These are phyloP conservation scores for Serpula lacrymans DNA, from an alignment of 768 basidiomycete species.

Conservation along the genomic window DNA sequence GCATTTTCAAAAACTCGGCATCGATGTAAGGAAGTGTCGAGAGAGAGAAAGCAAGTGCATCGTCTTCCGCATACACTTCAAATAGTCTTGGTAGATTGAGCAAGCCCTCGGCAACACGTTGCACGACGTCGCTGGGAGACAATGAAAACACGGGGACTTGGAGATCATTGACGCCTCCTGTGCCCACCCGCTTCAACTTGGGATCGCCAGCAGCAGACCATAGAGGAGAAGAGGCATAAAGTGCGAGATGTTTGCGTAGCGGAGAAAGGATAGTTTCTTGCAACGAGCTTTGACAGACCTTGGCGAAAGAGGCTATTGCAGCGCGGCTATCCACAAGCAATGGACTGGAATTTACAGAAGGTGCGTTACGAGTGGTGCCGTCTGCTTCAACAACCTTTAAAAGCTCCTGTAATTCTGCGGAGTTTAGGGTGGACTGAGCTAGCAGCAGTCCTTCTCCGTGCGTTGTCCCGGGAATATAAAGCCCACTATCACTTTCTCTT, in stretches of 20 bases:
- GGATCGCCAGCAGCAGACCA: conserved; percentile 61
- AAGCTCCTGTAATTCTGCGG: conserved; percentile 65
- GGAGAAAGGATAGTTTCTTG: conserved; percentile 86
- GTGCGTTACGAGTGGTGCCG: conserved; percentile 28
- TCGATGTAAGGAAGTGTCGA: conserved; percentile 76
- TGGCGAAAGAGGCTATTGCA: conserved; percentile 62
- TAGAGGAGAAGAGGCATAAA: conserved; percentile 63
- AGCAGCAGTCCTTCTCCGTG: conserved; percentile 73
- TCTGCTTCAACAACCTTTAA: conserved; percentile 47
- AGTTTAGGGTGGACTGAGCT: conserved; percentile 82
- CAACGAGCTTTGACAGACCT: conserved; percentile 70
- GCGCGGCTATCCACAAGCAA: conserved; percentile 54
- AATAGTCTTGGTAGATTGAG: conserved; percentile 91
- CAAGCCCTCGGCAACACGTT: conserved; percentile 89
- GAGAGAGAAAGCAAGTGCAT: conserved; percentile 84
- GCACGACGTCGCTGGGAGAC: conserved; percentile 84
- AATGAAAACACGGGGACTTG: conserved; percentile 90
- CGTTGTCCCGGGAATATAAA: conserved; percentile 54
- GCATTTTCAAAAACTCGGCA: conserved; percentile 45
- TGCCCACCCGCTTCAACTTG: conserved; percentile 35
- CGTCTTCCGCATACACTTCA: conserved; percentile 92
- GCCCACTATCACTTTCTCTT: conserved; percentile 49
- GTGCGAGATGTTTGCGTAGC: conserved; percentile 63
- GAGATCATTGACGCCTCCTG: conserved; percentile 49
- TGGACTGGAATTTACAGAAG: conserved; percentile 28